Evolutionary conservation across 2,329 filamentous ascomycete genomes (phyloP).

Genomic region (Eurotiales sp.): DNA sequence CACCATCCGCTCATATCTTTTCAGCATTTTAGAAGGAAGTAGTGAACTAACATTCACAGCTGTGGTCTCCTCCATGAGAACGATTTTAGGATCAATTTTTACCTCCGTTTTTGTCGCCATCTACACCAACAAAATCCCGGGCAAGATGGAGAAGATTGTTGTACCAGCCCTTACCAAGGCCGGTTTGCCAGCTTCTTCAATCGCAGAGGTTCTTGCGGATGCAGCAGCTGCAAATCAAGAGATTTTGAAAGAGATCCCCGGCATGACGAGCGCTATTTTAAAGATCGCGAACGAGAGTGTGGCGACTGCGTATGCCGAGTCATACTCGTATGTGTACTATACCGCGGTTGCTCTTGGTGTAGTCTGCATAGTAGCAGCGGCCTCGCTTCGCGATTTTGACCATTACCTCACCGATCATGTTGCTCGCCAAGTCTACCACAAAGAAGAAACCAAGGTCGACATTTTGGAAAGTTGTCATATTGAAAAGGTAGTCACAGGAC

Average conservation of each 20-base stretch:
- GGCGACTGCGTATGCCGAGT: constrained; percentile 17
- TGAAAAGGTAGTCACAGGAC: neutral
- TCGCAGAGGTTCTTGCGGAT: constrained; percentile 18
- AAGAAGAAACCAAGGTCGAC: neutral
- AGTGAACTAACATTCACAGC: neutral
- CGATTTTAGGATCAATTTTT: constrained; percentile 23
- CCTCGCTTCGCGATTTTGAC: constrained; percentile 21
- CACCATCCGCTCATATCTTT: neutral
- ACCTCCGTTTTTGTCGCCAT: constrained; percentile 23
- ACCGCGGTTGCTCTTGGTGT: constrained; percentile 19
- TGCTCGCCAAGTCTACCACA: neutral
- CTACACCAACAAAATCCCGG: constrained; percentile 21
- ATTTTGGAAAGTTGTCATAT: neutral
- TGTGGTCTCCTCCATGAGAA: neutral
- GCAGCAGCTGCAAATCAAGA: constrained; percentile 15
- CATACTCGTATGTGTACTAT: constrained; percentile 24
- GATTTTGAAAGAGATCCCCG: constrained; percentile 14
- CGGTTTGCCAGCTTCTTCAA: constrained; percentile 18
- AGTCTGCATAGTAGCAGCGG: constrained; percentile 16
- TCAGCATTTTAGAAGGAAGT: neutral
- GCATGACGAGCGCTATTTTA: constrained; percentile 17
- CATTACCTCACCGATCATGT: constrained; percentile 21
- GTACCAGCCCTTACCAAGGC: constrained; percentile 15
- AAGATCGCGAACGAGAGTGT: constrained; percentile 11
- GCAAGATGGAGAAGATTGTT: constrained; percentile 16